A percentile compares a stretch with the other conserved stretches of the same genome.
Conservation (phyloP, 2,329 filamentous ascomycete genomes). For the Fusarium falciforme region DNA sequence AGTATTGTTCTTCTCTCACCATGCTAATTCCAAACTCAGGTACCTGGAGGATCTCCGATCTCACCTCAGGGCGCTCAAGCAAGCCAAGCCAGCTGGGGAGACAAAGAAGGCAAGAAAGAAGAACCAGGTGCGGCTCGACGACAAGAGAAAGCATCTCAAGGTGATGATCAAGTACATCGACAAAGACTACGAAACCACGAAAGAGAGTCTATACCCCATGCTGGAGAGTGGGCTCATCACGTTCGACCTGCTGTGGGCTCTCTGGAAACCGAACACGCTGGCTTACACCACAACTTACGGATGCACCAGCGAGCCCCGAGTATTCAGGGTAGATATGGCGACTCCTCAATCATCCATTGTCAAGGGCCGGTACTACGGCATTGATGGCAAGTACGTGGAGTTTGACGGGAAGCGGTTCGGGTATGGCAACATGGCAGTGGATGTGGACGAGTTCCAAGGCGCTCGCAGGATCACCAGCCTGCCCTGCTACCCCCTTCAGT, state of each 20-base stretch:
- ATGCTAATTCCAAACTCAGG: constrained; percentile 50
- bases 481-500: constrained; percentile 80
- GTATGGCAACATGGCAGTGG: constrained; percentile 75
- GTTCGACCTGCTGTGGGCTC: constrained; percentile 87
- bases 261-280: constrained; percentile 89
- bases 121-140: constrained; percentile 65
- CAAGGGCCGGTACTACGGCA: constrained; percentile 78
- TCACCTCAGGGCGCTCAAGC: constrained; percentile 73
- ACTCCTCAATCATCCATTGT: constrained; percentile 77
- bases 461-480: constrained; percentile 85
- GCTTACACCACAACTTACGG: constrained; percentile 83
- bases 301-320: constrained; percentile 78
- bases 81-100: constrained; percentile 60
- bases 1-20: neutral
- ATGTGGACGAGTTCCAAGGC: constrained; percentile 82
- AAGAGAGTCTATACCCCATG: constrained; percentile 83
- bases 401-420: constrained; percentile 91
- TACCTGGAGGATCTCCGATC: constrained; percentile 83
- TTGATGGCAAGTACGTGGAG: constrained; percentile 85
- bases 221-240: constrained; percentile 86
- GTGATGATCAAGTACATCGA: constrained; percentile 82
- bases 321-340: constrained; percentile 84
- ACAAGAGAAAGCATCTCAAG: constrained; percentile 75
- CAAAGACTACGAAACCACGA: constrained; percentile 81
- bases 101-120: constrained; percentile 71